Evolutionary conservation across 768 basidiomycete genomes (phyloP).

Genomic region (Kondoa malvinella): DNA sequence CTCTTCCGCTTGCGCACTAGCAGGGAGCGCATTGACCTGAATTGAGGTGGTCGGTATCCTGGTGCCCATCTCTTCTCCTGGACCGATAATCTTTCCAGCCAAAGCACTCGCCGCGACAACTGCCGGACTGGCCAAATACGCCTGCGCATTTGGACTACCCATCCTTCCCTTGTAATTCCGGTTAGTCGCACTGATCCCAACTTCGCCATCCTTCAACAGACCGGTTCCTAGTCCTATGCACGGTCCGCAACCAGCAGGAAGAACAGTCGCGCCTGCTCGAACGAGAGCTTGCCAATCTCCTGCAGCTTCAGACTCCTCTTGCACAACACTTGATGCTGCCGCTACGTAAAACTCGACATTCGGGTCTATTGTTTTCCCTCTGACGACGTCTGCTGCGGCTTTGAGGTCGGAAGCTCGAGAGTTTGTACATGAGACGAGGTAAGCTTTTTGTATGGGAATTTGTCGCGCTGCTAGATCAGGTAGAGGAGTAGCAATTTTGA

Average conservation of each 20-base stretch:
- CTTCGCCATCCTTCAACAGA: slow-evolving; percentile 79
- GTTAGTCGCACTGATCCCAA: slow-evolving; percentile 94
- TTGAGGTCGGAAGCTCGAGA: slow-evolving; percentile 87
- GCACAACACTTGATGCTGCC: slow-evolving; percentile 79
- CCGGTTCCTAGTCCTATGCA: slow-evolving; percentile 94
- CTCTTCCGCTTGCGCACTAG: slow-evolving; percentile 27
- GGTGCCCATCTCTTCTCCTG: slow-evolving; percentile 40
- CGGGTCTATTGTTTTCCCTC: slow-evolving; percentile 44
- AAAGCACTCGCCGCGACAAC: slow-evolving; percentile 93
- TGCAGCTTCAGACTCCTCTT: slow-evolving; percentile 63
- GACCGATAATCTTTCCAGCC: slow-evolving; percentile 75
- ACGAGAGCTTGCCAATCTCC: slow-evolving; percentile 82
- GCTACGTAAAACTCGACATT: slow-evolving; percentile 96
- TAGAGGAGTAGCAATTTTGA: slow-evolving; percentile 87
- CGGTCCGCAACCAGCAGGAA: slow-evolving; percentile 92
- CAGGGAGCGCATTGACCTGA: slow-evolving; percentile 28
- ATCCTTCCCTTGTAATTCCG: slow-evolving; percentile 98
- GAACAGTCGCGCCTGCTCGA: slow-evolving; percentile 71
- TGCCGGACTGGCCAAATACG: slow-evolving; percentile 88
- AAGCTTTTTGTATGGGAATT: slow-evolving; percentile 86
- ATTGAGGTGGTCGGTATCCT: slow-evolving; percentile 33
- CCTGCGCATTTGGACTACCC: slow-evolving; percentile 86
- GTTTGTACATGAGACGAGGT: slow-evolving; percentile 96
- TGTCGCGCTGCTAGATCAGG: slow-evolving; percentile 56
- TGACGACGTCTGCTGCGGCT: slow-evolving; percentile 75